Evolutionary conservation across 108 stramenopile genomes (phyloP).

Genomic region (Epithemia pelagica): DNA sequence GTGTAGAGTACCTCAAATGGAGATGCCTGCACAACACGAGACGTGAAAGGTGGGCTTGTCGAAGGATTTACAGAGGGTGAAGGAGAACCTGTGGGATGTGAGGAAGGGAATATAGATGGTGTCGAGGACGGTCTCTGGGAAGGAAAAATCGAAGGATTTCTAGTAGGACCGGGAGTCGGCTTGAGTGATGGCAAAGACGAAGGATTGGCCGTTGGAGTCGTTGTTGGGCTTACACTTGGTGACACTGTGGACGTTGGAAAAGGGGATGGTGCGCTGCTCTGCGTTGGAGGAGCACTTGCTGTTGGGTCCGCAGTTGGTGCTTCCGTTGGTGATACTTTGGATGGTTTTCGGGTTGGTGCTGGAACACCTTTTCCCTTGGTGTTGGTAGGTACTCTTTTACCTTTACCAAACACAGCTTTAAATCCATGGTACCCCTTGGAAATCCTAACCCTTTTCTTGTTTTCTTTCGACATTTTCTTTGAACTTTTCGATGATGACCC

Average conservation of each 20-base stretch:
- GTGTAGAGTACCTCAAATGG: constrained; percentile 1
- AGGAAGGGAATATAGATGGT: not conserved
- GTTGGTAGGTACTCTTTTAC: too few relatives aligned
- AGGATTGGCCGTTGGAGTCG: not conserved
- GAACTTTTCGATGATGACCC: too few relatives aligned
- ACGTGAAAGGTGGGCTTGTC: not conserved
- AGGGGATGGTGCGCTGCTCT: not conserved
- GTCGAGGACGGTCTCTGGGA: not conserved
- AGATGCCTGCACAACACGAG: not conserved
- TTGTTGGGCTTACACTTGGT: too few relatives aligned
- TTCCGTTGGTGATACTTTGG: not conserved
- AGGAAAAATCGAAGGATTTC: not conserved
- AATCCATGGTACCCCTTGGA: not conserved
- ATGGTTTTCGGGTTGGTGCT: not conserved
- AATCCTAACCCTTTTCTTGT: not conserved
- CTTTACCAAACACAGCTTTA: not conserved
- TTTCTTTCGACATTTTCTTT: not conserved
- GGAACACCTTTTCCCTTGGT: not conserved
- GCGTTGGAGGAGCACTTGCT: not conserved
- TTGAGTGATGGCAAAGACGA: not conserved
- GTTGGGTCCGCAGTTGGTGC: not conserved
- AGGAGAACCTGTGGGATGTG: not conserved
- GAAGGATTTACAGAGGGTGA: not conserved
- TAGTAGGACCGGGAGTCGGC: not conserved
- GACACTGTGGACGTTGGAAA: not conserved